Conservation (phyloP, 2,329 filamentous ascomycete species). For the Colletotrichum spaethianum region DNA sequence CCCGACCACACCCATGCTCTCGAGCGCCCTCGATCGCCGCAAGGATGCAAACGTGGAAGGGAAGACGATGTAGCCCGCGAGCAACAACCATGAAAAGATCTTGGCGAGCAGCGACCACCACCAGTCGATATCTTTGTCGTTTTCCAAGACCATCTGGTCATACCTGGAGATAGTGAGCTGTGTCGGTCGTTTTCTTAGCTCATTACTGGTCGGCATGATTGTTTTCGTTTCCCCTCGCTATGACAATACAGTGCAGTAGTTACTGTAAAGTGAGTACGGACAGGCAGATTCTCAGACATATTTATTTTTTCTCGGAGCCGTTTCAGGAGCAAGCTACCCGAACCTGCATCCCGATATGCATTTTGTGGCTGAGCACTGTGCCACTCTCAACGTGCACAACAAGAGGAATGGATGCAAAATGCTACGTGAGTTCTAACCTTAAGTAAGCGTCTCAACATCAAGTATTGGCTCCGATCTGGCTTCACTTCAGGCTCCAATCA, state of each 20-base stretch:
- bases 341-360: neutral
- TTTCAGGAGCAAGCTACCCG: neutral
- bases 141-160: slow-evolving; percentile 11
- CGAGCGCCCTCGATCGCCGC: slow-evolving; percentile 1
- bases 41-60: slow-evolving; percentile 2
- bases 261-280: neutral
- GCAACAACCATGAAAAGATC: slow-evolving; percentile 5
- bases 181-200: neutral
- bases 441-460: neutral
- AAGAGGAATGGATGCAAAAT: neutral
- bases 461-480: neutral
- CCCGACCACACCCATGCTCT: slow-evolving; percentile 8
- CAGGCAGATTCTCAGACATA: slow-evolving; percentile 2
- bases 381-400: neutral
- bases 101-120: slow-evolving; percentile 13
- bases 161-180: slow-evolving; percentile 17
- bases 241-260: neutral
- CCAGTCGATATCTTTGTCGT: slow-evolving; percentile 10
- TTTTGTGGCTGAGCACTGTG: slow-evolving; percentile 7
- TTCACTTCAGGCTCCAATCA: neutral
- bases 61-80: slow-evolving; percentile 16
- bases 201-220: neutral
- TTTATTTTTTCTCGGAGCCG: neutral
- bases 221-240: neutral
- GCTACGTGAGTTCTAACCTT: neutral